Evolutionary conservation across 257 asterid species (phyloP).

Genomic region (Vinca minor): DNA sequence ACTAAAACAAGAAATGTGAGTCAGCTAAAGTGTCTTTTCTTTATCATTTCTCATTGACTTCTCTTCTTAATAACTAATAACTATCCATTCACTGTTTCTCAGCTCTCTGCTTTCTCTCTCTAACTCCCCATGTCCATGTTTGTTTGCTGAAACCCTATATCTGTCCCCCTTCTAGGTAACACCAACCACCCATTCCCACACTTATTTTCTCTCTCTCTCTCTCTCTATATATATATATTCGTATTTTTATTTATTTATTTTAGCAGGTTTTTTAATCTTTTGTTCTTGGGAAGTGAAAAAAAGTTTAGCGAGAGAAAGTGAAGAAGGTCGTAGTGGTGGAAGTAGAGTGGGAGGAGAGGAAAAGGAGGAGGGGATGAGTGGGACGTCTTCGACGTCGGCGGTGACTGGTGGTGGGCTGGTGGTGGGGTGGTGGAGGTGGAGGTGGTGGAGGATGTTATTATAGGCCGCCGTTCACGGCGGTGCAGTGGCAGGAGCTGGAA

Average conservation of each 20-base stretch:
- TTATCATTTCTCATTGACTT: too few relatives aligned
- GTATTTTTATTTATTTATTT: background rate
- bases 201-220: background rate
- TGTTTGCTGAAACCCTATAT: constrained; percentile 88
- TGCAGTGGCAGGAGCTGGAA: constrained; percentile 97
- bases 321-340: background rate
- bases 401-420: constrained; percentile 37
- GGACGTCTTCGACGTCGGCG: constrained; percentile 21
- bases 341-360: constrained; percentile 24
- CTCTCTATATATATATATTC: background rate
- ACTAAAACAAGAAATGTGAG: too few relatives aligned
- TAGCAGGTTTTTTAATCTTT: constrained; percentile 10
- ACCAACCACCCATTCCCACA: constrained; percentile 22
- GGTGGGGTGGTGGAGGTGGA: constrained; percentile 40
- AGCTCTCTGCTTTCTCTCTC: constrained; percentile 3
- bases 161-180: constrained; percentile 68
- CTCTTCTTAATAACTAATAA: background rate
- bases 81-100: background rate
- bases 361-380: constrained; percentile 22
- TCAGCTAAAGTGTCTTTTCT: too few relatives aligned
- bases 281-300: too few relatives aligned
- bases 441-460: constrained; percentile 47
- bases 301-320: constrained; percentile 2
- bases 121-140: constrained; percentile 46
- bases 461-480: constrained; percentile 74